A percentile compares a stretch with the other conserved stretches of the same genome.
Evolutionary conservation across 1,139 yeast genomes (phyloP).

Genomic region (Diutina pseudorugosa): DNA sequence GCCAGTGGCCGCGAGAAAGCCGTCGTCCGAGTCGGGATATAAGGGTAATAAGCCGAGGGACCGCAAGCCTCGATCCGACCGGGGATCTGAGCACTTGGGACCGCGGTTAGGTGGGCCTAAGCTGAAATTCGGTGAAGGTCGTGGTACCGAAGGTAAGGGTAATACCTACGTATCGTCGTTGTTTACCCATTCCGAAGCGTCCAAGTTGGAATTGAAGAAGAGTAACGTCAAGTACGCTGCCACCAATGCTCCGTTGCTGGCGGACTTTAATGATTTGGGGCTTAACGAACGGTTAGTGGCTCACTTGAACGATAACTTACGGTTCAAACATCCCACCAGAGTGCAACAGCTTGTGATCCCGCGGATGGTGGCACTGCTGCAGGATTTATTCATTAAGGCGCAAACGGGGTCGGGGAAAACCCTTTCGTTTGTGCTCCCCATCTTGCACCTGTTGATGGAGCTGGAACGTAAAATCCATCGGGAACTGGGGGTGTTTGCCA

Average conservation of each 20-base stretch:
- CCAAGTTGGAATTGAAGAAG: constrained; percentile 13
- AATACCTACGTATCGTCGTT: constrained; percentile 64
- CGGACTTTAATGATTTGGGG: constrained; percentile 59
- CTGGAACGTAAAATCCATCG: constrained; percentile 40
- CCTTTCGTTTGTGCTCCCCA: constrained; percentile 72
- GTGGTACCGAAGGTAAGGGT: neutral
- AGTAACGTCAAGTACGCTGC: constrained; percentile 30
- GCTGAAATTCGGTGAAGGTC: neutral
- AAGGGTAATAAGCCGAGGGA: neutral
- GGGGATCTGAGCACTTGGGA: neutral
- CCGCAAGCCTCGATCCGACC: neutral
- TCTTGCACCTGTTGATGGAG: constrained; percentile 58
- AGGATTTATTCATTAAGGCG: constrained; percentile 79
- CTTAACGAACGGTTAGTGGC: constrained; percentile 55
- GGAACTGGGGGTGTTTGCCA: constrained; percentile 77
- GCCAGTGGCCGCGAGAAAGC: neutral
- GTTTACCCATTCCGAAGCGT: constrained; percentile 50
- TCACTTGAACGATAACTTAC: constrained; percentile 5
- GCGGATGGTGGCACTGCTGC: constrained; percentile 47
- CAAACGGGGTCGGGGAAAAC: constrained; percentile 97
- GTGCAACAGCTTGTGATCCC: constrained; percentile 65
- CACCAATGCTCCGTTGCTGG: constrained; percentile 80
- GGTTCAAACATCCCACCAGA: constrained; percentile 6
- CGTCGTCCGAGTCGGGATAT: neutral
- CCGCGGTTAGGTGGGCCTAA: neutral